Percentiles rank a stretch among this genome's conserved stretches.
These are phyloP conservation scores for Phytophthora tubulina DNA, from an alignment of 352 stramenopile genomes.

Conservation along the genomic window DNA sequence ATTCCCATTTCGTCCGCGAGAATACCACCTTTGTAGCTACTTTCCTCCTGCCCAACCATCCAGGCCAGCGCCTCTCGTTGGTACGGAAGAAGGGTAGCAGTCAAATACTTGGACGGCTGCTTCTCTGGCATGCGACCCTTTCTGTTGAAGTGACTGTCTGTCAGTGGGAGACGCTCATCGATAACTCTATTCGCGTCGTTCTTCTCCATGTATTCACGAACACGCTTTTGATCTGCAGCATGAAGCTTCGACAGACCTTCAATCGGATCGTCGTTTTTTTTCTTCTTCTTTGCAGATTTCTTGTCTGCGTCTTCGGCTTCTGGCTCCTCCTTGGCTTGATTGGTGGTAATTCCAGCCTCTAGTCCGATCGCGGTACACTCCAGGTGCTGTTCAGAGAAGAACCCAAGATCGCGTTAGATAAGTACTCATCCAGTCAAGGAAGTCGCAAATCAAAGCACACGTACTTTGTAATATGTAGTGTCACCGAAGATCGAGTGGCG, in stretches of 20 bases:
- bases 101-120: constrained; percentile 81
- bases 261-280: constrained; percentile 49
- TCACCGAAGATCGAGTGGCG: constrained; percentile 85
- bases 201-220: constrained; percentile 65
- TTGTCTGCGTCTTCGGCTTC: constrained; percentile 23
- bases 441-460: not conserved
- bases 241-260: constrained; percentile 55
- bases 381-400: constrained; percentile 40
- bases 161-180: constrained; percentile 76
- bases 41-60: constrained; percentile 94
- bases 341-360: constrained; percentile 23
- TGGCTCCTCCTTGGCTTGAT: constrained; percentile 25
- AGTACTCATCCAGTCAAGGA: not conserved
- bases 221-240: constrained; percentile 52
- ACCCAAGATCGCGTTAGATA: constrained; percentile 8
- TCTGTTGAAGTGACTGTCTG: constrained; percentile 78
- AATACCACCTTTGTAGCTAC: constrained; percentile 94
- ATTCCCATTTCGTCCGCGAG: constrained; percentile 99
- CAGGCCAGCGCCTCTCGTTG: constrained; percentile 98
- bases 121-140: constrained; percentile 75
- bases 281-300: constrained; percentile 22
- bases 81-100: constrained; percentile 96
- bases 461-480: constrained; percentile 86
- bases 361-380: constrained; percentile 43
- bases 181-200: constrained; percentile 62